Evolutionary conservation across 768 basidiomycete species (phyloP), one percentile per base, ranked within the genome.

Genomic region (Tylopilus cervinicoccineus): DNA sequence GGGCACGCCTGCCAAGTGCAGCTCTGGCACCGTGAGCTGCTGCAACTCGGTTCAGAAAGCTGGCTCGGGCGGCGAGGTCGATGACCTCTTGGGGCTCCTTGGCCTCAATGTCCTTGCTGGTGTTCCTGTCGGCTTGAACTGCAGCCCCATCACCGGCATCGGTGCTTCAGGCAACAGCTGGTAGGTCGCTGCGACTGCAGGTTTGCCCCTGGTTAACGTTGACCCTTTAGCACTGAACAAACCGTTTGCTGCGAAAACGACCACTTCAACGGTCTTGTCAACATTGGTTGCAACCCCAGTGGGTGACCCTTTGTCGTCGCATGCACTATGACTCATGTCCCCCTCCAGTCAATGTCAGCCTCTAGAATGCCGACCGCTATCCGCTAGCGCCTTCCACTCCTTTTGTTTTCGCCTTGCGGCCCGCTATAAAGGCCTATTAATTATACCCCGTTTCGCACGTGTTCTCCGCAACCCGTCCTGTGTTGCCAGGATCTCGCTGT

Each of bases 181-280:
- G 67, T 67, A 39, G 36, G 54, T 42, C 2, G 19, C 23, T 27
- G 3, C 0, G 5, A 1, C 5, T 2, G 12, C 13, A 14, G 0
- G 16, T 31, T 26, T 3, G 0, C 5, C 16, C 22, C 6, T 8
- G 10, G 3, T 19, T 51, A 12, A 63, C 22, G 0, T 23, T 19
- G 11, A 13, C 17, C 19, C 53, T 37, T 60, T 24, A 76, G 75
- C 53, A 5, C 48, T 6, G 36, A 53, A 6, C 48, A 73, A 36
- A 55, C 70, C 1, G 75, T 74, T 1, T 78, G 77, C 55, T 77
- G 76, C 51, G 28, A 56, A 0, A 48, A 68, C 50, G 66, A 71
- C 48, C 32, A 45, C 1, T 70, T 61, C 56, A 47, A 48, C 13
- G 73, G 74, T 3, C 14, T 77, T 11, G 45, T 77, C 48, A 62